Conservation (phyloP, 2,329 filamentous ascomycete species). For the Xylaria hypoxylon region DNA sequence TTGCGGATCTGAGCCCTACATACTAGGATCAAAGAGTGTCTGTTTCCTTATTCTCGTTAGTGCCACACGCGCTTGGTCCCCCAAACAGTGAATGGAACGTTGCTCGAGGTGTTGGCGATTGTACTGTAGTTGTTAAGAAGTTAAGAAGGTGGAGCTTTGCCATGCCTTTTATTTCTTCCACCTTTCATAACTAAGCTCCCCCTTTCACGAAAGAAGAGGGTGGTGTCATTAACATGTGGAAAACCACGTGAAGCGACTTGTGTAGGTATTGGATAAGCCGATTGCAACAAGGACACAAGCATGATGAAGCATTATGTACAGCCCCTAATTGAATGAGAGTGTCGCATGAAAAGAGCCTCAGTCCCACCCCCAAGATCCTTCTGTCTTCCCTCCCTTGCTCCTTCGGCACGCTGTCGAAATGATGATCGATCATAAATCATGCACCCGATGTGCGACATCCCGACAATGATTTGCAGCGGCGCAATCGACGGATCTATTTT, state of each 20-base stretch:
- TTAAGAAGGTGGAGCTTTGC: not conserved
- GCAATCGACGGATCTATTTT: slow-evolving; percentile 7
- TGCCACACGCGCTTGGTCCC: not conserved
- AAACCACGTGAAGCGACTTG: not conserved
- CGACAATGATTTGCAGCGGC: not conserved
- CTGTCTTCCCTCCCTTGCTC: not conserved
- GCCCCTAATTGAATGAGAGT: slow-evolving; percentile 30
- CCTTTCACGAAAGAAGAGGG: not conserved
- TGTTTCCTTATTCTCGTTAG: not conserved
- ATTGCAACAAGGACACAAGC: slow-evolving; percentile 4
- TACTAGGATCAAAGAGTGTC: not conserved
- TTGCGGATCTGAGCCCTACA: not conserved
- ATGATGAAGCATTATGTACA: slow-evolving; percentile 24
- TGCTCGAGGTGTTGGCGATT: slow-evolving; percentile 10
- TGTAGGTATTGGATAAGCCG: slow-evolving; percentile 7
- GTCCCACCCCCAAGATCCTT: slow-evolving; percentile 27
- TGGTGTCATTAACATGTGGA: not conserved
- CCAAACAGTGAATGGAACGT: slow-evolving; percentile 14
- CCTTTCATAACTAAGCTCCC: not conserved
- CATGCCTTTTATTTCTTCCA: not conserved
- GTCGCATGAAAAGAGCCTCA: slow-evolving; percentile 32
- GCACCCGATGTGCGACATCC: slow-evolving; percentile 2
- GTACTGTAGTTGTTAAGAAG: not conserved
- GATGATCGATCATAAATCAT: slow-evolving; percentile 21
- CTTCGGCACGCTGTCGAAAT: slow-evolving; percentile 13